Base-by-base conservation (phyloP, 1,284 basidiomycete species). In the Apiotrichum montevideense region DNA sequence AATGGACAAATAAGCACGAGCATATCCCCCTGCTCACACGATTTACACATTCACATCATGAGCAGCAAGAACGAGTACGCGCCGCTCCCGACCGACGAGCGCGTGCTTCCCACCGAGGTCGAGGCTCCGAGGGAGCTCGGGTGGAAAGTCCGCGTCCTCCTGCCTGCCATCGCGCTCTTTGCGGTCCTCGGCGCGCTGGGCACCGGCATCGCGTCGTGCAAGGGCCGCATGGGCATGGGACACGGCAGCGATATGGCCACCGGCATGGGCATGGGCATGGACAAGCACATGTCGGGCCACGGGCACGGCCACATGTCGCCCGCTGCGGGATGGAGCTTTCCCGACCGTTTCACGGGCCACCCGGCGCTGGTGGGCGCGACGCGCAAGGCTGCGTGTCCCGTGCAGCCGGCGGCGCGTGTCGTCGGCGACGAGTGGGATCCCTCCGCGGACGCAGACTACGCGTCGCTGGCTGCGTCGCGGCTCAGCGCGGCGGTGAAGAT, bases 401-500 rank as follows among this genome's bases (percentile, higher is more conserved):
- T 37, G 13, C 71, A 73, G 52, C 69, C 68, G 14, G 46, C 53
- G 1, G 43, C 67, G 1, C 49, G 67, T 7, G 62, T 67, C 46
- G 56, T 66, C 5, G 71, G 71, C 1, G 48, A 54, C n/a, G 62
- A 69, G 39, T 73, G 71, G 73, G 56, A 72, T 58, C 61, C 65
- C 2, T 50, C 67, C 8, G 52, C 46, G 34, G 69, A 73, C 46
- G 58, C 63, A 1, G 56, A 54, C 10, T 77, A 73, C 54, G 65
- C 66, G 13, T 34, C 57, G 7, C 56, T 70, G 2, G 74, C 72
- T 14, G 68, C 71, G 1, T 54, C 57, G 7, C 63, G 76, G 15
- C 62, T 77, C 2, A 68, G 69, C 8, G 60, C 65, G 39, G 68
- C 76, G 3, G 72, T 76, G 7, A 73, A 74, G 55, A 69, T 72